Evolutionary conservation across 129 eudicot species (phyloP).

Genomic region (Tanacetum coccineum): DNA sequence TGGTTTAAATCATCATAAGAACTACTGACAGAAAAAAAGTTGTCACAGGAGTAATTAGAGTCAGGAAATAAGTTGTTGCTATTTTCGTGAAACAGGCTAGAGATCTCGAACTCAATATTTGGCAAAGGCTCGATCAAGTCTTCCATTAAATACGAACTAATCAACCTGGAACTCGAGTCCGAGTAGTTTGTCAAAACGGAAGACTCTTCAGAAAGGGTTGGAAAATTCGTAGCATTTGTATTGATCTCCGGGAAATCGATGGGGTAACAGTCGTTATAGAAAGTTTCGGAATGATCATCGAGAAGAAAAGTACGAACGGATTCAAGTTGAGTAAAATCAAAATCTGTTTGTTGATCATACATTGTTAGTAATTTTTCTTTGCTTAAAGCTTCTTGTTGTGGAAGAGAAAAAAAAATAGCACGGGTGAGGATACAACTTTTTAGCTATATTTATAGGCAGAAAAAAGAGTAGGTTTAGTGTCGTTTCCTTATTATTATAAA

Average conservation of each 20-base stretch:
- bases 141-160: not conserved
- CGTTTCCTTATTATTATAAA: too few species aligned
- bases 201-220: conserved; percentile 1
- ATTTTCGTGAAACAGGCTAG: conserved; percentile 8
- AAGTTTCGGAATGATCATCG: conserved; percentile 15
- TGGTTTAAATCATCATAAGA: too few species aligned
- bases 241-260: not conserved
- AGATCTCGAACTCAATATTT: conserved; percentile 8
- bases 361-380: not conserved
- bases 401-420: not conserved
- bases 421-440: not conserved
- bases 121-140: not conserved
- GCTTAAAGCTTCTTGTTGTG: not conserved
- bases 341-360: not conserved
- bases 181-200: conserved; percentile 10
- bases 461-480: not conserved
- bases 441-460: not conserved
- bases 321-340: conserved; percentile 14
- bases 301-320: conserved; percentile 7
- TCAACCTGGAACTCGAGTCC: not conserved
- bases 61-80: too few species aligned
- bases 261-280: not conserved
- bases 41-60: not conserved
- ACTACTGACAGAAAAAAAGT: too few species aligned
- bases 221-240: not conserved